A percentile compares a stretch with the other conserved stretches of the same genome.
Evolutionary conservation across 176 grass and related monocot genomes (phyloP).

Genomic region (Avena atlantica): DNA sequence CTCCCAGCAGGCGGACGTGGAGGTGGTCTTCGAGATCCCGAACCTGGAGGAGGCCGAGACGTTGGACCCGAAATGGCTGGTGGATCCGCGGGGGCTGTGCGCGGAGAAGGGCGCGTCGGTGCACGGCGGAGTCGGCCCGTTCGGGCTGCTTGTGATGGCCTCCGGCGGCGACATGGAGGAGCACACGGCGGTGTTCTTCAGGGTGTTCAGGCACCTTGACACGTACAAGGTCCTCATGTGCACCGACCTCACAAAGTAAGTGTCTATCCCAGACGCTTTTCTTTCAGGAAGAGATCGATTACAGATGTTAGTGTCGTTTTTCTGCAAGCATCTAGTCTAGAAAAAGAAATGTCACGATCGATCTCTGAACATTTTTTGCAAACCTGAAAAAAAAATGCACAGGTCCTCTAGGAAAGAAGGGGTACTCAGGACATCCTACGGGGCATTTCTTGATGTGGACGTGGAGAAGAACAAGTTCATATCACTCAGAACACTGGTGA

Average conservation of each 20-base stretch:
- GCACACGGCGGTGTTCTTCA: slow-evolving; percentile 83
- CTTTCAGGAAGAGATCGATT: not conserved
- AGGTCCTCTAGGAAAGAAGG: slow-evolving; percentile 56
- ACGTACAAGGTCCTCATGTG: slow-evolving; percentile 64
- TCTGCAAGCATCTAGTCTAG: no score
- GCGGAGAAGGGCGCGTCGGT: slow-evolving; percentile 50
- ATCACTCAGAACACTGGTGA: slow-evolving; percentile 79
- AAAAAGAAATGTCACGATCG: not conserved
- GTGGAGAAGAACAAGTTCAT: slow-evolving; percentile 53
- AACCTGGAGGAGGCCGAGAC: slow-evolving; percentile 51
- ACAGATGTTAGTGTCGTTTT: no score
- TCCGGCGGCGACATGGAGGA: slow-evolving; percentile 58
- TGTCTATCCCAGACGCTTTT: not conserved
- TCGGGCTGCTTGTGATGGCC: slow-evolving; percentile 73
- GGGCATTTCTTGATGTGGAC: slow-evolving; percentile 71
- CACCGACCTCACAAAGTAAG: slow-evolving; percentile 62
- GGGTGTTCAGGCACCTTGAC: slow-evolving; percentile 51
- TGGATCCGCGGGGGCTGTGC: slow-evolving; percentile 63
- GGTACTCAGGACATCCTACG: slow-evolving; percentile 58
- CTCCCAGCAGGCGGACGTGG: slow-evolving; percentile 75
- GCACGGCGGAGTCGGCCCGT: slow-evolving; percentile 67
- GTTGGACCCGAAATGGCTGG: slow-evolving; percentile 49
- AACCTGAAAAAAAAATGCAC: not conserved
- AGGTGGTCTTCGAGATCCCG: slow-evolving; percentile 59
- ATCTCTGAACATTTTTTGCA: not conserved